Percentiles rank a stretch among this genome's conserved stretches.
phyloP scores from a whole-genome alignment of 169 alveolate genomes.

The Cryptosporidium ubiquitum region DNA sequence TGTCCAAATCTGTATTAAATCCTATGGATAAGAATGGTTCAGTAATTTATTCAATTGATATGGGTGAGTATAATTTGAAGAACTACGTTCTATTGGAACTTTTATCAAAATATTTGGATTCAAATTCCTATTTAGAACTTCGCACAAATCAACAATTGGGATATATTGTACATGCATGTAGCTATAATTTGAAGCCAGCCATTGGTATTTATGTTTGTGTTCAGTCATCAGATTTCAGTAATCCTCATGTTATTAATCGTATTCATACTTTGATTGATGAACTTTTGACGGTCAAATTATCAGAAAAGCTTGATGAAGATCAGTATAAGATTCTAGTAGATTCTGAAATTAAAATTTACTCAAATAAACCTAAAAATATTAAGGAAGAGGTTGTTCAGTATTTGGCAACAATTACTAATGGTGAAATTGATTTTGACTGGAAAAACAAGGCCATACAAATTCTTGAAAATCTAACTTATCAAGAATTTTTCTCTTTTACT shows the following conservation, averaged over 20 bases:
- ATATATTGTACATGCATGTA: constrained; percentile 12
- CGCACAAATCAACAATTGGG: constrained; percentile 65
- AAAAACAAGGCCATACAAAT: constrained; percentile 27
- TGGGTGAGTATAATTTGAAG: constrained; percentile 4
- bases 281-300: background rate
- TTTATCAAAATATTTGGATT: constrained; percentile 8
- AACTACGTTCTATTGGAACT: constrained; percentile 19
- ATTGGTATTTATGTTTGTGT: constrained; percentile 53
- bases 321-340: constrained; percentile 15
- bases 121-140: constrained; percentile 25
- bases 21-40: constrained; percentile 26
- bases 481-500: constrained; percentile 5
- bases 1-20: constrained; percentile 27
- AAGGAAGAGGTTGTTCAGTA: constrained; percentile 38
- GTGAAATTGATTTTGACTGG: constrained; percentile 44
- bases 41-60: constrained; percentile 4
- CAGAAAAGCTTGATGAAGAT: constrained; percentile 16
- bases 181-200: constrained; percentile 53
- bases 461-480: constrained; percentile 10
- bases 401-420: constrained; percentile 35
- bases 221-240: constrained; percentile 50
- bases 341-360: constrained; percentile 53
- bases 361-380: constrained; percentile 48
- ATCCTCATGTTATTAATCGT: constrained; percentile 14
- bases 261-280: constrained; percentile 22